Evolutionary conservation across 345 rosid genomes (phyloP), one percentile per base, ranked within the genome.

Genomic region (Hibiscus tridactylites): DNA sequence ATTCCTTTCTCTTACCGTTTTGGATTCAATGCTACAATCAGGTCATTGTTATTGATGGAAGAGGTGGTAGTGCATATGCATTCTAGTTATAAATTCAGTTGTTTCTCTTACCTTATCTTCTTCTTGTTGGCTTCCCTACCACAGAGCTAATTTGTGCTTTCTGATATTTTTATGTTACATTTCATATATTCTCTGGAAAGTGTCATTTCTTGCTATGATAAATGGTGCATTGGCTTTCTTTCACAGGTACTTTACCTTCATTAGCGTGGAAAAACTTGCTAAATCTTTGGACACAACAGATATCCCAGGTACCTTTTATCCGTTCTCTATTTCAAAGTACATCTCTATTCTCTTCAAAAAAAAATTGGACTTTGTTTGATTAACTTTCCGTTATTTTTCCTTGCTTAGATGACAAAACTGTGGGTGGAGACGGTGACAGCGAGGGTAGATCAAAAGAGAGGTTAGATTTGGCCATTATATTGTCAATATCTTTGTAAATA

Each of bases 231-330:
- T 67, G 2, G 24, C 11, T 15, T 66, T 28, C 15, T 49, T 17
- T 50, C 44, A 39, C 84, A 91, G 97, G 61, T 90, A 88, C 79
- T 91, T 90, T 67, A 94, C 96, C 37, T 88, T 85, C 78, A 83
- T 91, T 74, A 88, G 91, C 81, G 71, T 91, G 78, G 95, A 83
- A 31, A 94, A 88, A 71, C 79, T 91, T 69, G 84, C 87, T 61
- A 81, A 74, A 78, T 76, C 80, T 54, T 68, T 88, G 72, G 86
- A 86, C 78, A 71, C 76, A 37, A 82, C 79, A 65, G 77, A 73
- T 19, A 15, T 35, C 64, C 59, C 77, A 68, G 89, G 92, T 91
- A 81, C 15, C 71, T 54, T 71, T 73, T 49, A 66, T 28, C 26
- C 11, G 28, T 7, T 28, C 44, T 50, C 4, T 9, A 42, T 9